Evolutionary conservation across 2,329 filamentous ascomycete species (phyloP), one percentile per base, ranked within the genome.

Genomic region (Aspergillus ruber): DNA sequence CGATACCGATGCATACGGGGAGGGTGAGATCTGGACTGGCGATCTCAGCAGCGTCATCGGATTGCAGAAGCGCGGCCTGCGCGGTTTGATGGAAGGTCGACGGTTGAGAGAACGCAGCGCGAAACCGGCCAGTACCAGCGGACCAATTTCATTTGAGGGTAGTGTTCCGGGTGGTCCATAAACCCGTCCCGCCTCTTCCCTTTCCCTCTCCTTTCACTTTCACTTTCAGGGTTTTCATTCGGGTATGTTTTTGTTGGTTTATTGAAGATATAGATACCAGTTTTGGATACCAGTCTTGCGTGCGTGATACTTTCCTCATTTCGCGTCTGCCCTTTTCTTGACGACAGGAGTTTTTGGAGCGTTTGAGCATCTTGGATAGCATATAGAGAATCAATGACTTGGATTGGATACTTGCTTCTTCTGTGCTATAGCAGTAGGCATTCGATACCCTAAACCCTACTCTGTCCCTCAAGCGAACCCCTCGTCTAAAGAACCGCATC

Each of bases 61-160:
- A 0, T 66, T 98, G 54, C 93, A 98, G 74, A 98, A 98, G 74
- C 79, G 93, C 46, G 93, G 93, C 0, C 68, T 98, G 32, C 78
- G 91, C 50, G 93, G 93, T 0, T 68, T 98, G 56, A 97, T 98
- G 93, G 93, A 97, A 68, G 91, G 91, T 3, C 76, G 91, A 40
- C 78, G 91, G 50, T 83, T 96, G 74, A 77, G 90, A 40, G 89
- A 95, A 66, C 76, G 88, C 54, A 79, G 77, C 10, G 69, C 55
- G 6, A 67, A 66, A 43, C 63, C 64, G 1, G 45, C 60, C 2
- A 64, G 59, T 38, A 45, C 45, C 9, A 48, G 57, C 6, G 57
- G 52, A 41, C 35, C 25, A 36, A 21, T 32, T 7, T 17, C 44
- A 12, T 13, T 42, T 29, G 33, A 36, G n/a, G n/a, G n/a, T 17